Evolutionary conservation across 345 rosid species (phyloP).

Genomic region (Salix arbutifolia): DNA sequence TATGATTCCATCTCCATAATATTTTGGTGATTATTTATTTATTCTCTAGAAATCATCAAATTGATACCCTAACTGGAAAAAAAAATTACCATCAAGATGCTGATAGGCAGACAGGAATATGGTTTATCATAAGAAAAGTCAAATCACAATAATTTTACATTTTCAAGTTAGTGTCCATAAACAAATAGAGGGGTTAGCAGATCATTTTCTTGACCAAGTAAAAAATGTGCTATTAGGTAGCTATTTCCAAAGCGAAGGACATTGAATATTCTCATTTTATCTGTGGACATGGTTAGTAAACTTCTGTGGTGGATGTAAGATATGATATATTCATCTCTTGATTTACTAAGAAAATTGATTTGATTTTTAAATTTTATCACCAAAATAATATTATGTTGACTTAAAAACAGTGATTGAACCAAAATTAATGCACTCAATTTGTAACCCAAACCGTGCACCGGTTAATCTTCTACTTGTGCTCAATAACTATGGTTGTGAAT

Average conservation of each 20-base stretch:
- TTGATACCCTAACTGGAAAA: too few species aligned
- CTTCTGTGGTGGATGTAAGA: too few species aligned
- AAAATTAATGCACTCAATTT: too few species aligned
- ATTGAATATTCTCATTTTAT: background rate
- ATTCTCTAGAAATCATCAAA: background rate
- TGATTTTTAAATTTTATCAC: too few species aligned
- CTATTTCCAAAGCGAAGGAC: background rate
- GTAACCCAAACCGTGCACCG: too few species aligned
- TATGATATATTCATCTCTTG: too few species aligned
- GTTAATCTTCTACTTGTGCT: too few species aligned
- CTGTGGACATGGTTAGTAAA: too few species aligned
- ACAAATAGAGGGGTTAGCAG: background rate
- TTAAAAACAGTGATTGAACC: too few species aligned
- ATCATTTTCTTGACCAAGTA: background rate
- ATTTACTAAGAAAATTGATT: too few species aligned
- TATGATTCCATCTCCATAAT: background rate
- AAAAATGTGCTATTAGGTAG: background rate
- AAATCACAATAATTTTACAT: background rate
- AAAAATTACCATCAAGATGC: background rate
- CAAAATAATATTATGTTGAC: too few species aligned
- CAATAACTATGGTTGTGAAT: background rate
- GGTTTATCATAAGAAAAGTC: background rate
- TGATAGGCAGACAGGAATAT: background rate
- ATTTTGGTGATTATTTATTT: background rate
- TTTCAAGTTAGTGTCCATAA: background rate